A percentile compares a stretch with the other conserved stretches of the same genome.
These are phyloP conservation scores for Erodium chrysanthum DNA, from an alignment of 441 rosid species.

Conservation along the genomic window DNA sequence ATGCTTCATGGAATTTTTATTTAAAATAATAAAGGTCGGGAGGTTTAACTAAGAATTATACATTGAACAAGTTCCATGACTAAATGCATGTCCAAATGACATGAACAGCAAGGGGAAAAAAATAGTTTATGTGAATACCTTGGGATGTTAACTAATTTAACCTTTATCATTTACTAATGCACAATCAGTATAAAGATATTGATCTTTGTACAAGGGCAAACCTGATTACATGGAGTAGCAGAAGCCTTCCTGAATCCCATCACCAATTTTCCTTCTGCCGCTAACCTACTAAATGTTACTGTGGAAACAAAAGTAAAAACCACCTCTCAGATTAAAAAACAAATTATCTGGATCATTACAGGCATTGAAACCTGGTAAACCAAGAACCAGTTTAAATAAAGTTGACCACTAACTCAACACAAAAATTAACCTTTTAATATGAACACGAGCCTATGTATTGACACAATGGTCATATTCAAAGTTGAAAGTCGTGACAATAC, in stretches of 20 bases:
- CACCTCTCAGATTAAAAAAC: conserved; percentile 28
- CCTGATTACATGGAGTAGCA: conserved; percentile 73
- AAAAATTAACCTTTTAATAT: too few species aligned
- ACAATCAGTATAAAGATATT: too few species aligned
- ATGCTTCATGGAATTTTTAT: too few species aligned
- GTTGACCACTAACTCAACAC: conserved; percentile 11
- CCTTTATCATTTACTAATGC: too few species aligned
- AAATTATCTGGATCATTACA: conserved; percentile 16
- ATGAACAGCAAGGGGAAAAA: conserved; percentile 6
- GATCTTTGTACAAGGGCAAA: conserved; percentile 25
- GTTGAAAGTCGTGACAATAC: neutral
- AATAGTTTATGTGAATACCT: too few species aligned
- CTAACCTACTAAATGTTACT: conserved; percentile 92
- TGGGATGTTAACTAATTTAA: too few species aligned
- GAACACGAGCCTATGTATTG: neutral
- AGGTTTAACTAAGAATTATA: neutral
- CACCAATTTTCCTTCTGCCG: conserved; percentile 88
- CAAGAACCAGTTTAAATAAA: conserved; percentile 18
- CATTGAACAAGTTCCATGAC: neutral
- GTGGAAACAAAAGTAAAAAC: conserved; percentile 28
- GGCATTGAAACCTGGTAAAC: conserved; percentile 5
- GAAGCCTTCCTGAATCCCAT: conserved; percentile 96
- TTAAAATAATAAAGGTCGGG: neutral
- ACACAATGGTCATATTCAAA: neutral
- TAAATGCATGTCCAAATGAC: conserved; percentile 8